phyloP scores from a whole-genome alignment of 345 rosid genomes.

The Gossypium longicalyx region DNA sequence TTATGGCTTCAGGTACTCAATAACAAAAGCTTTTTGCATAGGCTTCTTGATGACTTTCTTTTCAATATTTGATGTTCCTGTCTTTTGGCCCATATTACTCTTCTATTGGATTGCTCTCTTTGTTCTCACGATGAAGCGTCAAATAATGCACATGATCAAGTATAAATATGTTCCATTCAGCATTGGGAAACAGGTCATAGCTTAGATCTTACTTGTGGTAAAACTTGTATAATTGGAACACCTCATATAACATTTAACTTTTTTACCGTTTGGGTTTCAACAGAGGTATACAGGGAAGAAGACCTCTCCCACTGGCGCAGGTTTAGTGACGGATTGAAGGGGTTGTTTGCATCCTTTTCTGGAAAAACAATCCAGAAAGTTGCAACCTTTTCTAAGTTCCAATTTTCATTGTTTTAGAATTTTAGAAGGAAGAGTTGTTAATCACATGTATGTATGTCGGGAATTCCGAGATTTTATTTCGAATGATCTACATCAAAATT shows the following conservation, averaged over 20 bases:
- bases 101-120: constrained; percentile 67
- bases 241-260: not conserved
- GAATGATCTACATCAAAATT: not conserved
- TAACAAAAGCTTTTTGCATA: constrained; percentile 60
- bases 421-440: not conserved
- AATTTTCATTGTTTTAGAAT: constrained; percentile 2
- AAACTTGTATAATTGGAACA: not conserved
- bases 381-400: constrained; percentile 2
- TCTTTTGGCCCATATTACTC: constrained; percentile 69
- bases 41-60: constrained; percentile 68
- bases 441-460: not conserved
- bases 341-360: not conserved
- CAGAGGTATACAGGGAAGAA: constrained; percentile 42
- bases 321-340: constrained; percentile 34
- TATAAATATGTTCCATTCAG: constrained; percentile 59
- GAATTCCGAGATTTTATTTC: not conserved
- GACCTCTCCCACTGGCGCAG: constrained; percentile 27
- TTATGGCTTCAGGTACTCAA: constrained; percentile 54
- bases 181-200: constrained; percentile 61
- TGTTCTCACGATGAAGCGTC: constrained; percentile 66
- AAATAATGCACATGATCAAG: constrained; percentile 66
- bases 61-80: constrained; percentile 69
- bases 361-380: not conserved
- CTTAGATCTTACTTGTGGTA: not conserved
- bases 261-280: not conserved